These are phyloP conservation scores for Baorangia bicolor DNA, from an alignment of 768 basidiomycete species.

Conservation along the genomic window DNA sequence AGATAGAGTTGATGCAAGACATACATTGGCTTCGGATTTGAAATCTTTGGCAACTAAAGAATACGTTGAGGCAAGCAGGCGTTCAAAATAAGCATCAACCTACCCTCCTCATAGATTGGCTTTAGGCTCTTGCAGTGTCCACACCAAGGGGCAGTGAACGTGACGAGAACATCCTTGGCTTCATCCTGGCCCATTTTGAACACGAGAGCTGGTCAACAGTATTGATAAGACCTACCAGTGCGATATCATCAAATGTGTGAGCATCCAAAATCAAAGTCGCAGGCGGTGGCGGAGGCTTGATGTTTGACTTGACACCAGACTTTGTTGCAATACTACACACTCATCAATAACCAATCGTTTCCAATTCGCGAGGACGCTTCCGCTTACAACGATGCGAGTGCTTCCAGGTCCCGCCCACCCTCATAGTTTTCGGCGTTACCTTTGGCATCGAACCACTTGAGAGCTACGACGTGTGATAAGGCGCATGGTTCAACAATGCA, in stretches of 20 bases:
- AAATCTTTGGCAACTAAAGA: constrained; percentile 74
- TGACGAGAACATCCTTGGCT: constrained; percentile 80
- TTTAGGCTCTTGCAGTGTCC: constrained; percentile 95
- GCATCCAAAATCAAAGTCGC: constrained; percentile 65
- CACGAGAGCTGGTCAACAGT: not conserved
- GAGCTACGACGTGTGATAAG: constrained; percentile 46
- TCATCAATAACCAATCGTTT: not conserved
- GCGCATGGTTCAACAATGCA: not conserved
- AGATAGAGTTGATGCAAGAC: constrained; percentile 12
- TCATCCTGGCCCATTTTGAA: constrained; percentile 43
- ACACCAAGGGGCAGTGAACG: constrained; percentile 87
- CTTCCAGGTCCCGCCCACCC: constrained; percentile 78
- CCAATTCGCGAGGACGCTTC: not conserved
- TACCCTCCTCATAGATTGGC: constrained; percentile 81
- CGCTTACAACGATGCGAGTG: constrained; percentile 71
- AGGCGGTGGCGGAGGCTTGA: constrained; percentile 81
- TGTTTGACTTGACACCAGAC: constrained; percentile 80
- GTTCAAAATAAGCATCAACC: not conserved
- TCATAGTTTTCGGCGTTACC: constrained; percentile 70
- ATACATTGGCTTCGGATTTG: constrained; percentile 70
- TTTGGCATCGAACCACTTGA: constrained; percentile 86
- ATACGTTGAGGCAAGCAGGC: not conserved
- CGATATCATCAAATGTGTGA: constrained; percentile 74
- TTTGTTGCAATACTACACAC: constrained; percentile 63
- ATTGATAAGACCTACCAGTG: constrained; percentile 45